phyloP scores from a whole-genome alignment of 352 stramenopile genomes.

The Phytopythium litorale region DNA sequence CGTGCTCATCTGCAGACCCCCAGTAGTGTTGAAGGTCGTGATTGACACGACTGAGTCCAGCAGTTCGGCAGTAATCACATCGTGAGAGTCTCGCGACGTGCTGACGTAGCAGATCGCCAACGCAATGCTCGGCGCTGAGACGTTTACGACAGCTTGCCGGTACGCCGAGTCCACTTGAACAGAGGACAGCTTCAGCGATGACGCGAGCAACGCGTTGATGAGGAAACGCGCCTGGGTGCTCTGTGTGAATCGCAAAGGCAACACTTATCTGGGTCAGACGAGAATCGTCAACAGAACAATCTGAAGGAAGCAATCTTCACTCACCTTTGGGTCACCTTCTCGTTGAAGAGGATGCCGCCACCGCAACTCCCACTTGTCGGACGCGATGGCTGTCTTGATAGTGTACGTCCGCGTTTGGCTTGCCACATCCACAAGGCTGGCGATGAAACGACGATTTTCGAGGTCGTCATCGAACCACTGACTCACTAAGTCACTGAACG shows the following conservation, averaged over 20 bases:
- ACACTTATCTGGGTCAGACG: constrained; percentile 4
- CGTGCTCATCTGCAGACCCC: constrained; percentile 21
- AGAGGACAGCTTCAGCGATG: constrained; percentile 62
- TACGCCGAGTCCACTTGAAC: constrained; percentile 32
- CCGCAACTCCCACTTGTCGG: constrained; percentile 76
- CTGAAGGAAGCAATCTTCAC: not conserved
- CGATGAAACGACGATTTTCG: constrained; percentile 39
- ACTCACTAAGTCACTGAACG: constrained; percentile 66
- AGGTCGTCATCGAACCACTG: constrained; percentile 70
- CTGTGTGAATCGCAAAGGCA: constrained; percentile 13
- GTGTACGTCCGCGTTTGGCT: constrained; percentile 24
- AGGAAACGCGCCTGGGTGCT: constrained; percentile 62
- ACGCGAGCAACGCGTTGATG: constrained; percentile 63
- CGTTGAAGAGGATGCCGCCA: constrained; percentile 64
- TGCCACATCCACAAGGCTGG: constrained; percentile 38
- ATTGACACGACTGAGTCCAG: constrained; percentile 35
- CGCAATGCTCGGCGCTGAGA: constrained; percentile 28
- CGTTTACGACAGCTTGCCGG: constrained; percentile 26
- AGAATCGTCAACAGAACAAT: not conserved
- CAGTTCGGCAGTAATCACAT: constrained; percentile 55
- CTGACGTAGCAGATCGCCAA: constrained; percentile 41
- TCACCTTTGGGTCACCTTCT: constrained; percentile 51
- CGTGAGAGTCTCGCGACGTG: constrained; percentile 37
- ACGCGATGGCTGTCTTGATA: constrained; percentile 27
- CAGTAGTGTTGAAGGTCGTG: constrained; percentile 18